Percentiles rank a stretch among this genome's conserved stretches.
Conservation (phyloP, 1,284 basidiomycete species). For the Malassezia sp. region DNA sequence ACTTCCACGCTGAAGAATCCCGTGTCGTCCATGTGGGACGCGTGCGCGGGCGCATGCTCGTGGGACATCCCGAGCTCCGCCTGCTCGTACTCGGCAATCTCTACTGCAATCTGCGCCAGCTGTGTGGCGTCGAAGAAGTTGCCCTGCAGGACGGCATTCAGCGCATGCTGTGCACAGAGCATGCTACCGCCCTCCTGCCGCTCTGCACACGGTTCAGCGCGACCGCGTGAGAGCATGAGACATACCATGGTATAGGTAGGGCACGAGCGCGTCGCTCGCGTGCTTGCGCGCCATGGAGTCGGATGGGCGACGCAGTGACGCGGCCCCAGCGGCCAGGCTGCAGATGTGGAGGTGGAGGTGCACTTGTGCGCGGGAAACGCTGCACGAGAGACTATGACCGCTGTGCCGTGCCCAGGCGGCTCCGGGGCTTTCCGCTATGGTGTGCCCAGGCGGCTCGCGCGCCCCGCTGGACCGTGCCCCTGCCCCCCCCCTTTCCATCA, state of each 20-base stretch:
- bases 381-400: too few relatives aligned
- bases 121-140: conserved; percentile 40
- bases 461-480: too few relatives aligned
- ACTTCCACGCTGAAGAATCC: conserved; percentile 41
- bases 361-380: too few relatives aligned
- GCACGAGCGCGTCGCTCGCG: not conserved
- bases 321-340: too few relatives aligned
- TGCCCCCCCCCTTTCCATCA: too few relatives aligned
- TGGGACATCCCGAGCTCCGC: conserved; percentile 23
- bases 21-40: conserved; percentile 41
- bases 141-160: conserved; percentile 39
- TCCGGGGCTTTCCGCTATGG: too few relatives aligned
- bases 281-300: not conserved
- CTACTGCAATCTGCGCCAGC: conserved; percentile 30
- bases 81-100: conserved; percentile 25
- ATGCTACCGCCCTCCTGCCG: conserved; percentile 39
- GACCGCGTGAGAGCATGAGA: not conserved
- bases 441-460: too few relatives aligned
- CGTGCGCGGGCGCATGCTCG: conserved; percentile 15
- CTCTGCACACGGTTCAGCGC: conserved; percentile 20
- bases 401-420: too few relatives aligned
- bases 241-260: conserved; percentile 14
- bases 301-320: too few relatives aligned
- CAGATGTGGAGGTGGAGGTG: too few relatives aligned
- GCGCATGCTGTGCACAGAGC: conserved; percentile 44